Conservation (phyloP, 208 protist genomes). For the Eutreptiella sp. region DNA sequence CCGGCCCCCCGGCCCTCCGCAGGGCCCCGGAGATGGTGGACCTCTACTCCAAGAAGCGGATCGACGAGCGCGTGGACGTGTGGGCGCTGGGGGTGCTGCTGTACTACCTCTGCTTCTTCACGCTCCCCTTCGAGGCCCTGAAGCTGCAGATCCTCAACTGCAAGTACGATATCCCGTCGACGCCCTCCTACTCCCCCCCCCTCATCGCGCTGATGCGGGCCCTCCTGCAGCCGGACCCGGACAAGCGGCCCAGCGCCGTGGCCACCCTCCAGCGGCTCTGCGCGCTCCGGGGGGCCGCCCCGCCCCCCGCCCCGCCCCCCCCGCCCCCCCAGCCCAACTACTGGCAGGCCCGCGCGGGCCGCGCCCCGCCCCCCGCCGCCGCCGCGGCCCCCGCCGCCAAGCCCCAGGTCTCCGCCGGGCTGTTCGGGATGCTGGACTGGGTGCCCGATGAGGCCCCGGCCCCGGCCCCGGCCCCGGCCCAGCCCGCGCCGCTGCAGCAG, state of each 20-base stretch:
- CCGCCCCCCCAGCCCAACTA: too few species aligned
- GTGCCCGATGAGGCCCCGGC: not conserved
- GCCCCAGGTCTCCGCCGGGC: too few species aligned
- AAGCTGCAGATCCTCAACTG: conserved; percentile 49
- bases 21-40: conserved; percentile 92
- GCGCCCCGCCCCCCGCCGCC: too few species aligned
- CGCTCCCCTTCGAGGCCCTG: conserved; percentile 84
- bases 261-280: too few species aligned
- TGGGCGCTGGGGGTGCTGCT: conserved; percentile 92
- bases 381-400: too few species aligned
- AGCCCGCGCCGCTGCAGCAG: not conserved
- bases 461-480: not conserved
- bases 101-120: conserved; percentile 86
- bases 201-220: conserved; percentile 41
- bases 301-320: too few species aligned
- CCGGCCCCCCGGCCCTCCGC: too few species aligned
- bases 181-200: conserved; percentile 33
- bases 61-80: conserved; percentile 84
- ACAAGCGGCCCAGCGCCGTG: too few species aligned
- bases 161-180: conserved; percentile 40
- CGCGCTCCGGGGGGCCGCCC: too few species aligned
- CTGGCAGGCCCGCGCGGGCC: too few species aligned
- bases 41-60: conserved; percentile 68
- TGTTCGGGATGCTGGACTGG: conserved; percentile 26
- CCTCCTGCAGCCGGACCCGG: too few species aligned